A percentile compares a stretch with the other conserved stretches of the same genome.
Conservation (phyloP, 2,329 filamentous ascomycete species). For the Magnaporthiopsis poae region DNA sequence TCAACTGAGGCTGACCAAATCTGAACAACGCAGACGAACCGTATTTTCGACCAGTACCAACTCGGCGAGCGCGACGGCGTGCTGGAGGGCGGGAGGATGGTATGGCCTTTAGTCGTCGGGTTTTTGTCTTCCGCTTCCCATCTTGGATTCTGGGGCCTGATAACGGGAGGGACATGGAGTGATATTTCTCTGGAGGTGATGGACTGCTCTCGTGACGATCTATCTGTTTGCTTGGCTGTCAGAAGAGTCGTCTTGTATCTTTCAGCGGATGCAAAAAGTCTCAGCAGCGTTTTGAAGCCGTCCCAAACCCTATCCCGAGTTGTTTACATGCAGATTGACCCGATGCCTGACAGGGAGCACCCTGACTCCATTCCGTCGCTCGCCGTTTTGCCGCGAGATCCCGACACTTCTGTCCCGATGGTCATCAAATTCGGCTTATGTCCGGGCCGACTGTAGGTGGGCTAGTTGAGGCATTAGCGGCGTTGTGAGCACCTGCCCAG, state of each 20-base stretch:
- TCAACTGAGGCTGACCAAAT: background rate
- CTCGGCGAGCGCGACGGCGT: conserved; percentile 25
- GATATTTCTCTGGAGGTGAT: background rate
- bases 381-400: background rate
- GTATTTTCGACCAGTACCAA: conserved; percentile 25
- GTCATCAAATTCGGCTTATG: background rate
- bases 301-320: background rate
- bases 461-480: background rate
- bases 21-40: conserved; percentile 19
- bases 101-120: conserved; percentile 14
- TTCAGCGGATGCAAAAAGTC: background rate
- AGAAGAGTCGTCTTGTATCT: background rate
- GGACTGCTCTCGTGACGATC: background rate
- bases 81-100: conserved; percentile 28
- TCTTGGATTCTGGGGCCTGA: no score
- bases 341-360: no score
- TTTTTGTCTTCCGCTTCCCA: background rate
- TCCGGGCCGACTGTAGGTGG: background rate
- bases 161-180: no score
- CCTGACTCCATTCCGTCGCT: no score
- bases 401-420: no score
- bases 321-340: background rate
- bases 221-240: background rate
- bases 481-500: background rate
- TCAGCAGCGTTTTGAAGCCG: background rate